Conservation (phyloP, 768 basidiomycete species). For the Saitozyma sp. region DNA sequence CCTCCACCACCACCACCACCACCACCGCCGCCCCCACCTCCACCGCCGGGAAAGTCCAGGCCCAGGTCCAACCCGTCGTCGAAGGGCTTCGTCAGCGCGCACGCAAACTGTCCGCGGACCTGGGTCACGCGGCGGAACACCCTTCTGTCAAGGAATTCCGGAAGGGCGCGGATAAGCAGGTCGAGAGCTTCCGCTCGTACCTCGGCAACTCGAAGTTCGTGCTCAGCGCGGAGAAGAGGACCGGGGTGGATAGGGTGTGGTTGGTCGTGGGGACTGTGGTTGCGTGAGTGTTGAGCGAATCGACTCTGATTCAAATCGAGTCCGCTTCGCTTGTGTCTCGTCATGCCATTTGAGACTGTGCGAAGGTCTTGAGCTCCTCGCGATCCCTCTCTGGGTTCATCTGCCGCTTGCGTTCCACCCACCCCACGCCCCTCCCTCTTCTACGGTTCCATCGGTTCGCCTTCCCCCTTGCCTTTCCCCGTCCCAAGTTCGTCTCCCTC, state of each 20-base stretch:
- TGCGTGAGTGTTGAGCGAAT: constrained; percentile 19
- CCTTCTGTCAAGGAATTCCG: constrained; percentile 39
- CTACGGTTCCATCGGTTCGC: too few species aligned
- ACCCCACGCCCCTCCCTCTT: too few species aligned
- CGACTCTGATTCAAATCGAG: too few species aligned
- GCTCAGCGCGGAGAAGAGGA: constrained; percentile 36
- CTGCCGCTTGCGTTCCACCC: too few species aligned
- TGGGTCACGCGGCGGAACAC: constrained; percentile 33
- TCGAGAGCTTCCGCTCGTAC: constrained; percentile 27
- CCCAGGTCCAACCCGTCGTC: constrained; percentile 7
- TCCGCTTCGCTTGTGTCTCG: too few species aligned
- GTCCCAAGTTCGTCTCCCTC: too few species aligned
- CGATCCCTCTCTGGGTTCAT: too few species aligned
- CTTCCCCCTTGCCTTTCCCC: too few species aligned
- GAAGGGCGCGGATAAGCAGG: constrained; percentile 26
- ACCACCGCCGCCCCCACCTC: too few species aligned
- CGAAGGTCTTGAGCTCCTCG: too few species aligned
- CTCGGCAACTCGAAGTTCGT: constrained; percentile 29
- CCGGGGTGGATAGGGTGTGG: constrained; percentile 32
- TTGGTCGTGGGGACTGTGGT: constrained; percentile 34
- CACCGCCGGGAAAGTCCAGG: not conserved
- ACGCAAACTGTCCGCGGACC: constrained; percentile 16
- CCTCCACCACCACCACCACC: too few species aligned
- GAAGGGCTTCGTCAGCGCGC: constrained; percentile 29
- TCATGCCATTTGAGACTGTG: too few species aligned